Percentiles rank a stretch among this genome's conserved stretches.
phyloP scores from a whole-genome alignment of 345 rosid genomes.

The Sisymbrium irio region DNA sequence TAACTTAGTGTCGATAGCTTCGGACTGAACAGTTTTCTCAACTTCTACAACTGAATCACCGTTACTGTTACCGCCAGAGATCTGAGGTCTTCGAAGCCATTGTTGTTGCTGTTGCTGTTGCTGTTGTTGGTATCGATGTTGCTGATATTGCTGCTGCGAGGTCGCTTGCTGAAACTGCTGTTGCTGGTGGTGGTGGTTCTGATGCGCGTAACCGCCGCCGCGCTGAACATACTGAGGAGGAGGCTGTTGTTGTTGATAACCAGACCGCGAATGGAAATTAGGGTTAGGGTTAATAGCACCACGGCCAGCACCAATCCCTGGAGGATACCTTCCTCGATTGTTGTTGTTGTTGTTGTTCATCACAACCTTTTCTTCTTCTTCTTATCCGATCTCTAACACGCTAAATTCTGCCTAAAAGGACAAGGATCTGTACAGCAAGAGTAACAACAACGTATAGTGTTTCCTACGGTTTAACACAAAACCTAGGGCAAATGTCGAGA shows the following conservation, averaged over 20 bases:
- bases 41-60: slow-evolving; percentile 48
- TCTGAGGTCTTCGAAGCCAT: slow-evolving; percentile 61
- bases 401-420: slow-evolving; percentile 29
- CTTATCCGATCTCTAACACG: slow-evolving; percentile 2
- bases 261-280: slow-evolving; percentile 42
- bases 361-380: slow-evolving; percentile 13
- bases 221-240: slow-evolving; percentile 65
- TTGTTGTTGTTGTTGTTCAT: slow-evolving; percentile 42
- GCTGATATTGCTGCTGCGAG: slow-evolving; percentile 23
- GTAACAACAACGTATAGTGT: slow-evolving; percentile 10
- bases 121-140: slow-evolving; percentile 46
- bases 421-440: slow-evolving; percentile 24
- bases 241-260: slow-evolving; percentile 38
- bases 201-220: slow-evolving; percentile 36
- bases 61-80: slow-evolving; percentile 33
- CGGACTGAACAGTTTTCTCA: slow-evolving; percentile 82
- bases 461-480: slow-evolving; percentile 17
- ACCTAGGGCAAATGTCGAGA: not conserved
- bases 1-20: slow-evolving; percentile 69
- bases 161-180: slow-evolving; percentile 45
- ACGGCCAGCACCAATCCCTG: slow-evolving; percentile 54
- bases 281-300: slow-evolving; percentile 52
- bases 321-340: slow-evolving; percentile 68
- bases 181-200: slow-evolving; percentile 39
- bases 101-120: slow-evolving; percentile 54